Evolutionary conservation across 257 asterid species (phyloP), one percentile per base, ranked within the genome.

Genomic region (Misopates orontium): DNA sequence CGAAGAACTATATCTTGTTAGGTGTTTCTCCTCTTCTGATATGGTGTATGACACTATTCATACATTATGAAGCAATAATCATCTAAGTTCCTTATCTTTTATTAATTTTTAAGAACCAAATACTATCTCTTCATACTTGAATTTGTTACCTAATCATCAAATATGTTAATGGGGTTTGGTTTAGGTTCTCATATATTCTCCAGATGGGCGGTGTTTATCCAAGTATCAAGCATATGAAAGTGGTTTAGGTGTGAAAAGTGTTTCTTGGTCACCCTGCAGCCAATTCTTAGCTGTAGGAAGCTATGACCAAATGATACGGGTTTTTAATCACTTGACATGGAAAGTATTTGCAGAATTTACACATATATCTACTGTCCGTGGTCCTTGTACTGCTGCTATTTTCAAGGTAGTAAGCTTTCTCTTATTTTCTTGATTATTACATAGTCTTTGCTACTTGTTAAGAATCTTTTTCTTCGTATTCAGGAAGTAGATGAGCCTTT

Each of bases 281-380:
- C 97, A 90, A 65, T 94, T 81, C 81, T 80, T 94, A 65, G 97
- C 99, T 40, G 96, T 90, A 16, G 99, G 99, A 67, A 90, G 99
- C 79, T 94, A 88, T 74, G 99, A 94, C 84, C 99, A 94, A 72
- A 94, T 88, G 96, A 75, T 94, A 78, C 80, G 97, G 76, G 95
- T 94, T 80, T 69, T 94, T 79, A 90, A 82, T 90, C 99, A 94
- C 87, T 83, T 94, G 87, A 94, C 99, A 4, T 94, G 99, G 99
- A 94, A 90, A 82, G 97, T 94, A 22, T 94, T 94, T 80, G 99
- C 99, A 51, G 99, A 94, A 82, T 94, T 94, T 74, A 79, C 77
- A 20, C 99, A 94, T 77, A 85, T 85, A 47, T 80, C 96, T 19
- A 79, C 78, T 8, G 83, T 94, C 41, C 95, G 99, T 53, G 86